Percentiles rank a stretch among this genome's conserved stretches.
Conservation (phyloP, 352 stramenopile species). For the Phytopythium vexans region DNA sequence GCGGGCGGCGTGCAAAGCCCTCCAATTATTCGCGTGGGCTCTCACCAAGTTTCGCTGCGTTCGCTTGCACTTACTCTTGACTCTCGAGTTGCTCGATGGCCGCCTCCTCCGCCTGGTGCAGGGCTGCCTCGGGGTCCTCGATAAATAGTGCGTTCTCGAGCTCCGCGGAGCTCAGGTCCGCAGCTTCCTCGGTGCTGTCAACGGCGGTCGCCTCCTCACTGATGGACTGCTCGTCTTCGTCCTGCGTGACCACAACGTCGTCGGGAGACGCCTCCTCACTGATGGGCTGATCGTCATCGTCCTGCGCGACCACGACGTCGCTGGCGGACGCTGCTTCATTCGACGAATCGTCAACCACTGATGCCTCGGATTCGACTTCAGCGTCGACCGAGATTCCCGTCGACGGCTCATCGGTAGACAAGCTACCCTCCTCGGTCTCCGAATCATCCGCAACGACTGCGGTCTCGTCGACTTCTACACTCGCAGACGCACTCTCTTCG, state of each 20-base stretch:
- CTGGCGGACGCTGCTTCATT: too few relatives aligned
- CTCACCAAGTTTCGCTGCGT: not conserved
- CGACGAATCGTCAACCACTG: too few relatives aligned
- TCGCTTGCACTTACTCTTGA: not conserved
- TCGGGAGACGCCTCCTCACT: not conserved
- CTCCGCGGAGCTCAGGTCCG: constrained; percentile 3
- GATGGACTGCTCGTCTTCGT: not conserved
- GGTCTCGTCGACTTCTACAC: not conserved
- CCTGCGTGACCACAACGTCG: not conserved
- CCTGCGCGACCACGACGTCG: not conserved
- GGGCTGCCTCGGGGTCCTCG: constrained; percentile 18
- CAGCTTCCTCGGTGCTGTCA: not conserved
- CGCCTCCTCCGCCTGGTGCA: constrained; percentile 28
- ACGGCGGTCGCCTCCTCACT: not conserved
- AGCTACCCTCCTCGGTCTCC: not conserved
- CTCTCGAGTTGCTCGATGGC: constrained; percentile 15
- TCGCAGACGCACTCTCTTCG: not conserved
- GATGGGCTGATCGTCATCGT: not conserved
- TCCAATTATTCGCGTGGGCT: too few relatives aligned
- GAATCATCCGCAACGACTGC: not conserved
- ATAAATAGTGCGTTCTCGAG: constrained; percentile 27
- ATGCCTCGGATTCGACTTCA: not conserved
- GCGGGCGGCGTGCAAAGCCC: too few relatives aligned
- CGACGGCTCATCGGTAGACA: not conserved
- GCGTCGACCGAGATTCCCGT: not conserved